Evolutionary conservation across 148 eudicot species (phyloP).

Genomic region (Rhododendron vialii): DNA sequence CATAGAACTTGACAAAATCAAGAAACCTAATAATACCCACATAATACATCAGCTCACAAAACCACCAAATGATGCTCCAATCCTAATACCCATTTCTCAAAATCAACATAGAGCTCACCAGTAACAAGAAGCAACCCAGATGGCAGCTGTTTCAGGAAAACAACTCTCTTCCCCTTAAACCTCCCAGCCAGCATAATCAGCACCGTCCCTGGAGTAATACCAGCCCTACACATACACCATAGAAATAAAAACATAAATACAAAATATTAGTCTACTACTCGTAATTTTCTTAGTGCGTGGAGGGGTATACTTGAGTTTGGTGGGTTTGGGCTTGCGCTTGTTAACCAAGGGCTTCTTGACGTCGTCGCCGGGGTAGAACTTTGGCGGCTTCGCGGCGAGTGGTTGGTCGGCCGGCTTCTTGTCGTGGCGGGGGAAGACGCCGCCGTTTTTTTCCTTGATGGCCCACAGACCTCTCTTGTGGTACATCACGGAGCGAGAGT

Average conservation of each 20-base stretch:
- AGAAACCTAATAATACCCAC: not conserved
- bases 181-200: slow-evolving; percentile 36
- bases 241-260: not conserved
- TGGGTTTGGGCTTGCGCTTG: slow-evolving; percentile 62
- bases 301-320: slow-evolving; percentile 67
- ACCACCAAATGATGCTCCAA: not conserved
- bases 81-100: not conserved
- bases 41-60: not conserved
- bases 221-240: slow-evolving; percentile 24
- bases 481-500: slow-evolving; percentile 64
- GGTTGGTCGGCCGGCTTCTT: slow-evolving; percentile 28
- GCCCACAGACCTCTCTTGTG: slow-evolving; percentile 94
- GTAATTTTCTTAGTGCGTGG: not conserved
- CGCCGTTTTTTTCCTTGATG: slow-evolving; percentile 86
- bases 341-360: slow-evolving; percentile 71
- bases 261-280: not conserved
- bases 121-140: slow-evolving; percentile 43
- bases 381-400: slow-evolving; percentile 36
- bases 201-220: slow-evolving; percentile 39
- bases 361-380: slow-evolving; percentile 89
- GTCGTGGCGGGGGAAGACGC: slow-evolving; percentile 61
- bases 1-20: not conserved
- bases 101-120: slow-evolving; percentile 17
- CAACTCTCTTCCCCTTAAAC: slow-evolving; percentile 46
- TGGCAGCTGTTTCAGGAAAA: slow-evolving; percentile 38